Evolutionary conservation across 441 rosid species (phyloP), one percentile per base, ranked within the genome.

Genomic region (Bruguiera hainesii): DNA sequence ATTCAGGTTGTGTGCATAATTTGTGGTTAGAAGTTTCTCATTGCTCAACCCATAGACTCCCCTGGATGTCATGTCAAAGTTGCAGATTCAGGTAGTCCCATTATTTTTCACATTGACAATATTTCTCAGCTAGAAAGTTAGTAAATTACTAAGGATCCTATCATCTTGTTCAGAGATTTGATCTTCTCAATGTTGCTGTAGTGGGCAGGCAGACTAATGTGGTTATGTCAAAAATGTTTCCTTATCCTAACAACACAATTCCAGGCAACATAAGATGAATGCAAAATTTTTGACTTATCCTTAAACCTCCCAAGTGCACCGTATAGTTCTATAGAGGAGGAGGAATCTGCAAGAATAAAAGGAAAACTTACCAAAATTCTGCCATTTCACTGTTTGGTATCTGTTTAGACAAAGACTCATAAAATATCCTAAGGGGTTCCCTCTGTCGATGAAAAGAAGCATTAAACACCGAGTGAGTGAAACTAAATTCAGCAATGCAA

Each of bases 381-480:
- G 98, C 97, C 98, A 93, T 93, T 78, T 91, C 96, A 64, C 96
- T 93, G 0, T 82, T 74, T 7, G 98, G 95, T 70, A 85, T 89
- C 75, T 91, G 98, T 72, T 86, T 81, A 0, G 85, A 89, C 63
- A 93, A 80, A 0, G 98, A 89, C 82, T 93, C 97, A 16, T 93
- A 93, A 70, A 93, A 91, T 82, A 91, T 89, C 84, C 97, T 83
- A 68, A 93, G 76, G 7, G 98, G 96, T 68, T 93, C 98, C 65
- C 98, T 91, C 97, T 93, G 85, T 30, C 64, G 76, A 42, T 1
- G 28, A 9, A 70, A 75, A 59, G 31, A 73, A 53, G 49, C 33
- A 37, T 73, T 31, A 49, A 67, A 58, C 30, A 61, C 56, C 64
- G 52, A 59, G 58, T 66, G 30, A 75, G 62, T 46, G 55, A 21